Evolutionary conservation across 371 early-diverging fungal species (phyloP).

Genomic region (Mortierella sp.): DNA sequence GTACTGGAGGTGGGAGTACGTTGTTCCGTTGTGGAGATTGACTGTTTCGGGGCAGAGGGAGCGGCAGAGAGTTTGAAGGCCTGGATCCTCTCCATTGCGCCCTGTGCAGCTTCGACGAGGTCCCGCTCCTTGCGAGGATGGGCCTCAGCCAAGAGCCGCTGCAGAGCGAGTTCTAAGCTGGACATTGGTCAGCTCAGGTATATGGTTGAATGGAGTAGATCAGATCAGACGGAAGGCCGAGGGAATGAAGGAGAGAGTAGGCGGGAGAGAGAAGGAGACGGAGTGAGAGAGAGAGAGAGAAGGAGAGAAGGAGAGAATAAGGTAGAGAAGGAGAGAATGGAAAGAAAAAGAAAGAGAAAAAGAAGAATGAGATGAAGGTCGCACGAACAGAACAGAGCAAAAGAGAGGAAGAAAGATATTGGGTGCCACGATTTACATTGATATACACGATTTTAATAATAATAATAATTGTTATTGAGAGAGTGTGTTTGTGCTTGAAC

Average conservation of each 20-base stretch:
- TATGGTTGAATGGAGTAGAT: slow-evolving; percentile 4
- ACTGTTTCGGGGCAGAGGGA: slow-evolving; percentile 45
- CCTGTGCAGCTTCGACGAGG: slow-evolving; percentile 52
- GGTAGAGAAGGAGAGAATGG: background rate
- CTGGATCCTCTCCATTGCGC: slow-evolving; percentile 50
- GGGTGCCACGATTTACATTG: no score
- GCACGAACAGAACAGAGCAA: no score
- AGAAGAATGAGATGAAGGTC: no score
- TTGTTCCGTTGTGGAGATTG: slow-evolving; percentile 11
- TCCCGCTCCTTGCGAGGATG: slow-evolving; percentile 55
- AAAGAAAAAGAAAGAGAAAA: background rate
- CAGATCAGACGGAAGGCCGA: background rate
- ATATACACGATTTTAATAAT: no score
- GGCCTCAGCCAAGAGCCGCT: slow-evolving; percentile 56
- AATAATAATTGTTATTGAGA: no score
- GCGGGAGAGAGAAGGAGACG: background rate
- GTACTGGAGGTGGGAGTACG: slow-evolving; percentile 23
- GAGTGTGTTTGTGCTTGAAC: no score
- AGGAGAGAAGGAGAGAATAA: background rate
- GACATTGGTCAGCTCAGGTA: slow-evolving; percentile 30
- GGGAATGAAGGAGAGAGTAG: background rate
- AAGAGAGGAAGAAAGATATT: no score
- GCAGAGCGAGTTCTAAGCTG: slow-evolving; percentile 54
- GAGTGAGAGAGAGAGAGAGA: background rate
- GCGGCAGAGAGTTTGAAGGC: slow-evolving; percentile 47